Evolutionary conservation across 768 basidiomycete genomes (phyloP).

Genomic region (Tulasnella sp.): DNA sequence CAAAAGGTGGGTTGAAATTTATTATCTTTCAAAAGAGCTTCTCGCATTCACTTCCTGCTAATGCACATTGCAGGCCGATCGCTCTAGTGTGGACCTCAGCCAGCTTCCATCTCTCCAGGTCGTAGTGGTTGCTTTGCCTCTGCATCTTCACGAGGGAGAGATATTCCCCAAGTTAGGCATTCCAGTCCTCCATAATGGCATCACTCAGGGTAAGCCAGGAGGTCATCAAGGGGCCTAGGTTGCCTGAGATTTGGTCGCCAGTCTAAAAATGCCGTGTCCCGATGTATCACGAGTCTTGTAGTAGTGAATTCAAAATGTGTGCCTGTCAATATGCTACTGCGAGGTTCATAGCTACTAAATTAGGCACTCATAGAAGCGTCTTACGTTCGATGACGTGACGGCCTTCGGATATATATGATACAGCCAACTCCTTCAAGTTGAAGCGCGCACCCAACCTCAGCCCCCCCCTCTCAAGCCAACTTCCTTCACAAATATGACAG

Average conservation of each 20-base stretch:
- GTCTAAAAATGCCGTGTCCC: background rate
- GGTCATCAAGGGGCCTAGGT: background rate
- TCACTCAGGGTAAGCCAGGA: constrained; percentile 9
- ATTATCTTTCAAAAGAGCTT: background rate
- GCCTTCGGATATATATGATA: background rate
- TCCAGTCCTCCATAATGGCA: background rate
- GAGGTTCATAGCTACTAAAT: background rate
- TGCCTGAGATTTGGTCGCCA: background rate
- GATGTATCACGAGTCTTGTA: background rate
- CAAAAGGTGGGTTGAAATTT: background rate
- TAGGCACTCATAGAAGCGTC: background rate
- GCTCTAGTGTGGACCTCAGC: background rate
- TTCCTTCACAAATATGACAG: background rate
- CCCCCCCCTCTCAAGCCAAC: background rate
- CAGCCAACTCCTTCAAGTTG: background rate
- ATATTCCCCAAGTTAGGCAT: background rate
- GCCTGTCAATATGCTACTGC: background rate
- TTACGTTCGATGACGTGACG: background rate
- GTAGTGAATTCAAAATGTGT: background rate
- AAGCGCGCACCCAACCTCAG: background rate
- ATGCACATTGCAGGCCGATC: background rate
- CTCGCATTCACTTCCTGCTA: background rate
- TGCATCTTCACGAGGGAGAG: background rate
- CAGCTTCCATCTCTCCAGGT: constrained; percentile 3
- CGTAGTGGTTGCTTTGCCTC: background rate